Evolutionary conservation across 148 eudicot species (phyloP).

Genomic region (Selenicereus undatus): DNA sequence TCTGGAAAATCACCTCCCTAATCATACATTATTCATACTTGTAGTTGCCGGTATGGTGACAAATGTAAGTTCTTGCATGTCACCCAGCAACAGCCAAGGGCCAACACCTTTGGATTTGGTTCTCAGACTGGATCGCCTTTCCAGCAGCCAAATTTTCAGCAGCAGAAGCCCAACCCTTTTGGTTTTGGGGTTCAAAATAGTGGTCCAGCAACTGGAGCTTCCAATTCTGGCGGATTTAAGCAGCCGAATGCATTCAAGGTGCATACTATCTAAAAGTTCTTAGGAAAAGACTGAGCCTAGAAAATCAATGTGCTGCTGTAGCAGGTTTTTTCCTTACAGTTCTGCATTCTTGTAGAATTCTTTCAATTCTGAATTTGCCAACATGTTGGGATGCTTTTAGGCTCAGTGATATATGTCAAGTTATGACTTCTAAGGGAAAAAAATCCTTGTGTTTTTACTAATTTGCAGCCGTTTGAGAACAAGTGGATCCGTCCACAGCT

Average conservation of each 20-base stretch:
- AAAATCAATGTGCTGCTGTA: not conserved
- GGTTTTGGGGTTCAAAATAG: conserved; percentile 74
- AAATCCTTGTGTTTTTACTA: conserved; percentile 12
- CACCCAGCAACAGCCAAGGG: conserved; percentile 46
- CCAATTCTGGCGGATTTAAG: conserved; percentile 39
- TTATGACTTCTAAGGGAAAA: not conserved
- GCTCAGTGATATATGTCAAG: not conserved
- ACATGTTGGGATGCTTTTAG: not conserved
- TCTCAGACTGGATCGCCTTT: conserved; percentile 45
- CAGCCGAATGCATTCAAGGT: conserved; percentile 58
- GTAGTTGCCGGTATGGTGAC: conserved; percentile 83
- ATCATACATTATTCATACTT: conserved; percentile 19
- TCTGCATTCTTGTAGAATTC: conserved; percentile 2
- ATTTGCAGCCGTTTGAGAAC: conserved; percentile 79
- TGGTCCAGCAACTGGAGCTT: conserved; percentile 41
- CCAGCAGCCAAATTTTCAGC: conserved; percentile 45
- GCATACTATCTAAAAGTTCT: conserved; percentile 6
- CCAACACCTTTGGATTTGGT: conserved; percentile 72
- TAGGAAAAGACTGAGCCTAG: not conserved
- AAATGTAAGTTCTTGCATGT: conserved; percentile 68
- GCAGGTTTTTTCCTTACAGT: not conserved
- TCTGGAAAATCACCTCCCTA: not conserved
- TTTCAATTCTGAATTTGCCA: not conserved
- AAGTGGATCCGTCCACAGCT: conserved; percentile 78
- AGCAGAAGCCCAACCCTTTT: conserved; percentile 73